Base-by-base conservation (phyloP, 202 grass and related monocot genomes). In the Carex sylvatica region DNA sequence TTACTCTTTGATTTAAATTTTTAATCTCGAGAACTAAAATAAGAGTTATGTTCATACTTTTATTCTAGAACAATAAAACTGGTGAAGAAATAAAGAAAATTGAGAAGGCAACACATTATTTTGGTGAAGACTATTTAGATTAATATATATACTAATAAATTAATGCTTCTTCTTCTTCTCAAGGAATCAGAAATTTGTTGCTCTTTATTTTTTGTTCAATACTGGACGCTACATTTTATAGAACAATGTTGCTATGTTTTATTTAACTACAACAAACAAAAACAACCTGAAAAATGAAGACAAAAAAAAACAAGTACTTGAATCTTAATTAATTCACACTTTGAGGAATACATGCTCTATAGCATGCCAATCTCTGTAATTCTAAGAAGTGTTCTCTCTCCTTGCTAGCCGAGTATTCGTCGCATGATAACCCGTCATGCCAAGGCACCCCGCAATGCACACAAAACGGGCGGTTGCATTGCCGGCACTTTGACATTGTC, bases 401-500 rank as follows among this genome's bases (percentile, higher is more conserved):
- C 4, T 78, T 88, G 19, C 85, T 85, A 12, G 83, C 62, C 4
- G 54, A 83, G 3, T 87, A 95, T 61, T 90, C 93, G 4, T 14
- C 49, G 33, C 91, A 95, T 0, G 7, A 18, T 9, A 90, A 36
- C 3, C 90, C 86, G 0, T 86, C 79, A n/a, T 95, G 93, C 90
- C 93, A 90, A 6, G 93, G 81, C 23, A 92, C 93, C 79, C 49
- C 79, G 69, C 93, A 95, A 80, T 56, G 84, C 0, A 82, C 90
- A 47, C 93, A 92, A 76, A 92, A 88, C 46, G 83, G 30, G 61
- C 90, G 16, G 63, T 58, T 12, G 82, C 93, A 91, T 56, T 90
- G 86, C 9, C 86, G 93, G 70, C 90, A 95, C 74, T 89, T 65
- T 1, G 76, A 84, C 1, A 75, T 16, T 9, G 26, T 92, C 6